Evolutionary conservation across 306 rosid species (phyloP), one percentile per base, ranked within the genome.

Genomic region (Vigna angularis): DNA sequence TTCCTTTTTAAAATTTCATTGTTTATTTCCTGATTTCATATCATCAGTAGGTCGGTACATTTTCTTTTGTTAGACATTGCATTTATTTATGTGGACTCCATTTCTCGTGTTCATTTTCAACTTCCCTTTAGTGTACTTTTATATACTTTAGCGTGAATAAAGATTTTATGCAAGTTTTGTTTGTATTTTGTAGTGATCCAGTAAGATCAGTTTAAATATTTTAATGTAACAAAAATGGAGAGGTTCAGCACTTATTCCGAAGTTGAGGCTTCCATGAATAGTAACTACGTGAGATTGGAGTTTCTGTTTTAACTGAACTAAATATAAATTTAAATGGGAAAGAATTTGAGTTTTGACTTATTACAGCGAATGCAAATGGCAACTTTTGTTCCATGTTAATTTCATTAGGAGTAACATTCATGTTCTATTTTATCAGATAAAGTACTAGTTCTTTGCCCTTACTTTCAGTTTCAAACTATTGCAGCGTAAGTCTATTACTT

Each of bases 11-110:
- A 65, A 65, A 4, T 7, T 40, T 30, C n/a, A 9, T 8, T 69
- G 26, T 70, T 65, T 13, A 45, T 63, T 76, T 48, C 71, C 32
- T 32, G 55, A 82, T 63, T 71, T 32, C 45, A 49, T 45, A 48
- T 50, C 28, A 48, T 7, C 12, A n/a, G 8, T 45, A 32, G 15
- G 1, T 45, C 48, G 20, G 58, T 52, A 51, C 55, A 4, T 9
- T 72, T 51, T 15, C 9, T 65, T 16, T 57, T 12, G 16, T 55
- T 20, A n/a, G 15, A 15, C 55, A 16, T 45, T 53, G 70, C 79
- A 64, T 53, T 76, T 61, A n/a, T 36, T 57, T 67, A 10, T 38
- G 17, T 13, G 24, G 14, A 36, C 20, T 73, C 38, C 50, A 73
- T 45, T 63, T 49, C 42, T 66, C 17, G 18, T 40, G 18, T 57